These are phyloP conservation scores for Helianthus annuus DNA, from an alignment of 129 eudicot genomes.

Conservation along the genomic window HanXRQr2.0-SUNRISE NC_035446.2:163000327-163000826, in stretches of 20 bases:
- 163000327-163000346: conserved; percentile 23
- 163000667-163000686: conserved; percentile 27
- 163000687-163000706: conserved; percentile 42
- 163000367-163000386: too few species aligned
- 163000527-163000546: neutral
- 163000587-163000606: conserved; percentile 6
- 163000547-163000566: neutral
- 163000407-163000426: conserved; percentile 19
- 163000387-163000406: conserved; percentile 7
- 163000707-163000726: conserved; percentile 18
- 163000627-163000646: conserved; percentile 21
- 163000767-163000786: conserved; percentile 11
- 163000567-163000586: conserved; percentile 75
- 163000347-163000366: conserved; percentile 18
- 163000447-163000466: conserved; percentile 20
- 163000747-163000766: neutral
- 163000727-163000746: conserved; percentile 18
- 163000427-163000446: conserved; percentile 19
- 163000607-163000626: neutral
- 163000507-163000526: conserved; percentile 13
- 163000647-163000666: conserved; percentile 10
- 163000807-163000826: conserved; percentile 61
- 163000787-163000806: conserved; percentile 24
- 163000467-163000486: conserved; percentile 11
- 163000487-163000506: neutral